Evolutionary conservation across 371 early-diverging fungal species (phyloP).

Genomic region (Phascolomyces articulosus): DNA sequence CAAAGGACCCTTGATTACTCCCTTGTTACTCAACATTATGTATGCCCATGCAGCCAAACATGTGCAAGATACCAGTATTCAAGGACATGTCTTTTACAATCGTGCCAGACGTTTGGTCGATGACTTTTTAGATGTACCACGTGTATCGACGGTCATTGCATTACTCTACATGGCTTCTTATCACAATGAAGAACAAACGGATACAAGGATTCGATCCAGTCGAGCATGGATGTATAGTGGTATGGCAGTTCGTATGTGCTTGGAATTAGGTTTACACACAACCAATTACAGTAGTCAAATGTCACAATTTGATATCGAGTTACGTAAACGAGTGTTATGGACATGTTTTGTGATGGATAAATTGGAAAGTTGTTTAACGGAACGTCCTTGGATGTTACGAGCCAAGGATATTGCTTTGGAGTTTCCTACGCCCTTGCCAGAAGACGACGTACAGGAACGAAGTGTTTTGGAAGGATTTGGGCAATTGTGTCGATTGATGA

Average conservation of each 20-base stretch:
- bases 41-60: conserved; percentile 50
- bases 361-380: conserved; percentile 40
- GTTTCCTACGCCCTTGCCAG: conserved; percentile 43
- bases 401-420: conserved; percentile 39
- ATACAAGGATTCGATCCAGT: conserved; percentile 22
- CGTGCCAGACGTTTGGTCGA: conserved; percentile 45
- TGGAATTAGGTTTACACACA: conserved; percentile 48
- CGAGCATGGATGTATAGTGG: conserved; percentile 51
- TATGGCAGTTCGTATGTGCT: conserved; percentile 52
- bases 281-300: conserved; percentile 45
- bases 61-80: conserved; percentile 18
- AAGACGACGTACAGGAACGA: conserved; percentile 41
- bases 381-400: conserved; percentile 47
- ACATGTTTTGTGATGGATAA: conserved; percentile 55
- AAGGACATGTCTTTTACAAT: conserved; percentile 27
- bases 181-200: conserved; percentile 17
- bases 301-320: conserved; percentile 49
- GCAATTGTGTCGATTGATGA: conserved; percentile 40
- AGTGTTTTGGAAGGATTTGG: conserved; percentile 32
- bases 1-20: conserved; percentile 46
- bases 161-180: conserved; percentile 46
- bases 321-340: conserved; percentile 55
- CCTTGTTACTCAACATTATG: conserved; percentile 44
- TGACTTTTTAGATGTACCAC: conserved; percentile 50
- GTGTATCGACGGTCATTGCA: conserved; percentile 50